Evolutionary conservation across 1,284 basidiomycete genomes (phyloP).

Genomic region (Athelia sp.): DNA sequence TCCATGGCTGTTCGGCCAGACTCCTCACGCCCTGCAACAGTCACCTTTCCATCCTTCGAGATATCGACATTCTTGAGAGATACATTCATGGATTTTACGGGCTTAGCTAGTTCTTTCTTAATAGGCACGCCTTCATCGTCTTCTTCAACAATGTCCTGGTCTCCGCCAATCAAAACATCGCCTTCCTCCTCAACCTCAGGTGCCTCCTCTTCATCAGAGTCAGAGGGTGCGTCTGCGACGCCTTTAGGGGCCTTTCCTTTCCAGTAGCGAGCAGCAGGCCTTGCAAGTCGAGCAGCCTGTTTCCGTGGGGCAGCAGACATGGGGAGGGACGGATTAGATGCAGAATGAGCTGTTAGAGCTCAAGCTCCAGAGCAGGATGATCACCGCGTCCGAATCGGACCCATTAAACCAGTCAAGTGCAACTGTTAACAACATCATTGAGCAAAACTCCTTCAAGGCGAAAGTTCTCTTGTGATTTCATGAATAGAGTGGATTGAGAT

Average conservation of each 20-base stretch:
- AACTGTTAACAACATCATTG: too few relatives aligned
- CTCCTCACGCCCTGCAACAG: conserved; percentile 69
- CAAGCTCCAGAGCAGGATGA: too few relatives aligned
- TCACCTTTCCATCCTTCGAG: conserved; percentile 71
- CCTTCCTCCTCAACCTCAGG: conserved; percentile 42
- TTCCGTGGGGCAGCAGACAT: conserved; percentile 42
- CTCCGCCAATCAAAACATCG: conserved; percentile 54
- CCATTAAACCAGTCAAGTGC: too few relatives aligned
- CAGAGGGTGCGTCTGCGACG: conserved; percentile 48
- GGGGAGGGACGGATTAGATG: not conserved
- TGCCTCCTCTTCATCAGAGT: conserved; percentile 49
- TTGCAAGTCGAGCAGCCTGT: conserved; percentile 63
- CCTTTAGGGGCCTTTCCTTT: conserved; percentile 83
- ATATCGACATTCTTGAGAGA: conserved; percentile 72
- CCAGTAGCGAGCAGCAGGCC: conserved; percentile 77
- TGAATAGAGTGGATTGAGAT: too few relatives aligned
- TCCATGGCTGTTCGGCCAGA: conserved; percentile 59
- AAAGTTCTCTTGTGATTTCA: too few relatives aligned
- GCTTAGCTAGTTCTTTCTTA: conserved; percentile 23
- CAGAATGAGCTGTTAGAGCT: too few relatives aligned
- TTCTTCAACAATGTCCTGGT: conserved; percentile 38
- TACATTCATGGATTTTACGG: conserved; percentile 60
- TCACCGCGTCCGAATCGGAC: not conserved
- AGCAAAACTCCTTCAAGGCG: too few relatives aligned
- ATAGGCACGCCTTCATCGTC: conserved; percentile 35